Evolutionary conservation across 1,284 basidiomycete genomes (phyloP), one percentile per base, ranked within the genome.

Genomic region (Pyrrhoderma lamaoense): DNA sequence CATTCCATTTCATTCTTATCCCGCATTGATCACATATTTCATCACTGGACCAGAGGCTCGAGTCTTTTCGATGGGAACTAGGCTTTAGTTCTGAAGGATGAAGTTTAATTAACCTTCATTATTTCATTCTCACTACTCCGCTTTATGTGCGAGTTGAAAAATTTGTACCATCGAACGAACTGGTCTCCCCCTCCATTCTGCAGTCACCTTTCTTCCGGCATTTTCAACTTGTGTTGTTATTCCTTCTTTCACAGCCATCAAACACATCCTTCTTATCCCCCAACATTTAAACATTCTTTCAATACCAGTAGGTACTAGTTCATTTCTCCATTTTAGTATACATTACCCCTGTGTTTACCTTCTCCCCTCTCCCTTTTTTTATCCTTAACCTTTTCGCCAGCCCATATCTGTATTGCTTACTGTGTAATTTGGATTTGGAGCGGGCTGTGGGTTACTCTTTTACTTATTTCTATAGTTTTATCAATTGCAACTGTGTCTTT

Each of bases 331-430:
- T 45, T 53, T 54, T 56, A 50, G 44, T 57, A 53, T 43, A 49
- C 55, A 51, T 59, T 38, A 46, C 36, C 46, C 46, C 25, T 18
- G 23, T 25, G 27, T 42, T 52, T 43, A 19, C 42, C 27, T 47
- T n/a, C 18, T 35, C 59, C 61, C 58, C 67, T 60, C 57, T 56
- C 58, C 67, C 59, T 57, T 55, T 39, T 52, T 61, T 64, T 64
- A 60, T 60, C 60, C 62, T 60, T 56, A 55, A 62, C 62, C 63
- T 61, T 59, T 60, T 53, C 60, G 59, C 60, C 59, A 58, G 56
- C 60, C 61, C 60, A 51, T 61, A 44, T 49, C 53, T 54, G 38
- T 50, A 47, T 50, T 48, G 40, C 53, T 43, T 51, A 48, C 21
- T 49, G 45, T 39, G 50, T 45, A 42, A 45, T 39, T 49, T 52